Base-by-base conservation (phyloP, 768 basidiomycete species). In the Naganishia vishniacii region DNA sequence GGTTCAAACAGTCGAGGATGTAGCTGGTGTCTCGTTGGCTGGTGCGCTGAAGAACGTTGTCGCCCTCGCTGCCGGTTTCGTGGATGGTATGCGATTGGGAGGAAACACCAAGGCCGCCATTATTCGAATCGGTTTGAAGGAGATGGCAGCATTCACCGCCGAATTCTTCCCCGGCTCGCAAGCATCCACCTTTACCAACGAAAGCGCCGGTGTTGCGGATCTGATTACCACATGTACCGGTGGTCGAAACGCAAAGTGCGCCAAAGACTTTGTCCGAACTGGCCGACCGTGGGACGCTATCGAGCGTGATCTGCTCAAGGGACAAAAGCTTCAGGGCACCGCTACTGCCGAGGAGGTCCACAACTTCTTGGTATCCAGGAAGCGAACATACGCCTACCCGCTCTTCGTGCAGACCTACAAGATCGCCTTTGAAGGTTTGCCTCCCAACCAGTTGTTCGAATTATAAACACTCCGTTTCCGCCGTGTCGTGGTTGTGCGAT, bases 1-100 rank as follows among this genome's bases (percentile, higher is more conserved):
- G 37, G 80, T 81, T 15, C 68, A 72, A 31, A 68, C 78, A 8
- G 77, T 79, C 45, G 73, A 78, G 49, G 81, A 81, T 68, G 80
- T 81, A 8, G 67, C 77, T 13, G 81, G 81, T 45, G 80, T 81
- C 9, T 76, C 74, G 9, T 77, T 81, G 40, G 78, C 79, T 28
- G 81, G 81, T 4, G 81, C 80, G 9, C 67, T 81, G 31, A 81
- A 81, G 73, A 80, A 79, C 65, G 73, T 81, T 42, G 80, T 81
- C 15, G 80, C 81, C 2, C 72, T 81, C n/a, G 81, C 80, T 9
- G 80, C 80, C 20, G 80, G 81, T 0, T 72, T 81, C 37, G 72
- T 78, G 13, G 81, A 81, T 64, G 81, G 81, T 16, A 64, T 81
- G 11, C 71, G 71, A 9, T 72, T 78, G 71, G 80, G 80, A 13